These are phyloP conservation scores for Ophioceras dolichostomum DNA, from an alignment of 2,329 filamentous ascomycete species.

Conservation along the genomic window DNA sequence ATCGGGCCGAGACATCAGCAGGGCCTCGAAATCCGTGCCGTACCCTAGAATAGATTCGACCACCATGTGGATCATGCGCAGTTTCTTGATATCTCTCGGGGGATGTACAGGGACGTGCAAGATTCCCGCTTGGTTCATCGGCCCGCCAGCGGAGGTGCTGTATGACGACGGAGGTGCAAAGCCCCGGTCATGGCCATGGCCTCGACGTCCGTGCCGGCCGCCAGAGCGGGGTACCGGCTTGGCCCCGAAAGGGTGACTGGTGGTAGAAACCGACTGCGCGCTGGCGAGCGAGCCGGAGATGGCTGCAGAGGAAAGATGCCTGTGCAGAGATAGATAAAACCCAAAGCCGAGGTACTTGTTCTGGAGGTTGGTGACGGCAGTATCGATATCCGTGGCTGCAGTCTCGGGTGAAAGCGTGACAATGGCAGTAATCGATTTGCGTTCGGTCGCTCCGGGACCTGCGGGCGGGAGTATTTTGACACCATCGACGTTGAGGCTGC, in stretches of 20 bases:
- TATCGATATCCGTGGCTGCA: conserved; percentile 71
- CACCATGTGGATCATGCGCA: conserved; percentile 79
- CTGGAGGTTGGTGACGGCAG: conserved; percentile 63
- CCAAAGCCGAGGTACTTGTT: conserved; percentile 79
- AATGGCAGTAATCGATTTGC: conserved; percentile 65
- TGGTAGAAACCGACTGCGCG: conserved; percentile 28
- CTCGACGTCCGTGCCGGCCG: not conserved
- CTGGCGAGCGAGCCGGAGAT: conserved; percentile 23
- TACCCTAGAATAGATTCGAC: conserved; percentile 69
- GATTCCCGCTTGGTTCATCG: conserved; percentile 31
- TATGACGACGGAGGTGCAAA: conserved; percentile 73
- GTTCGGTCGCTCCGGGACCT: conserved; percentile 42
- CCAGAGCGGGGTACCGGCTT: conserved; percentile 37
- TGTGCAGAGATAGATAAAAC: conserved; percentile 66
- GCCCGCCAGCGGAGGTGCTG: conserved; percentile 24
- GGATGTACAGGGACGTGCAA: conserved; percentile 61
- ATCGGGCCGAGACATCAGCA: conserved; percentile 76
- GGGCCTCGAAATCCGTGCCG: conserved; percentile 79
- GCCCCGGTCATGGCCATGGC: conserved; percentile 42
- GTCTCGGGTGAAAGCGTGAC: conserved; percentile 73
- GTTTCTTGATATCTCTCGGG: conserved; percentile 64
- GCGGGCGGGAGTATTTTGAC: conserved; percentile 55
- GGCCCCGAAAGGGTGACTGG: conserved; percentile 65
- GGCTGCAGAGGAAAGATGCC: conserved; percentile 73
- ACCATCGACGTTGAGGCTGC: conserved; percentile 54